A percentile compares a stretch with the other conserved stretches of the same genome.
Conservation (phyloP, 176 grass and related monocot genomes). For the Carex parvula region DNA sequence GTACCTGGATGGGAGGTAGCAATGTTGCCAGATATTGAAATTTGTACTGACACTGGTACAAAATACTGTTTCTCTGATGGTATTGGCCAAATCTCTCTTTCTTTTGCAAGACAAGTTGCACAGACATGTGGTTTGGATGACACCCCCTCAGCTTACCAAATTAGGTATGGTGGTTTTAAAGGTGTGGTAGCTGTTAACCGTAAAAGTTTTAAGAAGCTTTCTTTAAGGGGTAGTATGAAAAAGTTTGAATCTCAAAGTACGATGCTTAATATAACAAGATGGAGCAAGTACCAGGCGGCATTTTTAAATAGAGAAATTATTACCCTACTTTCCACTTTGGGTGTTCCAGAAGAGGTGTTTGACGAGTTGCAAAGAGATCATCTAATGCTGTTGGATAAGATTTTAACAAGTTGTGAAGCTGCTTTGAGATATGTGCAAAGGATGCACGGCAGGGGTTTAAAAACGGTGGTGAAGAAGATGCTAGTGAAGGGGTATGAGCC, state of each 20-base stretch:
- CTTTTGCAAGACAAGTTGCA: conserved; percentile 59
- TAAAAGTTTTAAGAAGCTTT: conserved; percentile 50
- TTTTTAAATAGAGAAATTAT: conserved; percentile 91
- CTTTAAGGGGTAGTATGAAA: conserved; percentile 82
- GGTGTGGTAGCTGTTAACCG: conserved; percentile 73
- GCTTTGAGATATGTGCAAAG: conserved; percentile 66
- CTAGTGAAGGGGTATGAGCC: conserved; percentile 81
- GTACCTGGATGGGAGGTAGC: conserved; percentile 38
- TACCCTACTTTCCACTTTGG: conserved; percentile 79
- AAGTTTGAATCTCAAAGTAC: conserved; percentile 81
- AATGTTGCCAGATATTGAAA: conserved; percentile 81
- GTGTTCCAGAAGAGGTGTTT: conserved; percentile 78
- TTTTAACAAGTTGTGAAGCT: conserved; percentile 60
- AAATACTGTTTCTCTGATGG: conserved; percentile 92
- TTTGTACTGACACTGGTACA: conserved; percentile 49
- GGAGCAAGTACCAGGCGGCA: conserved; percentile 69
- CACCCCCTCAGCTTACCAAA: conserved; percentile 90
- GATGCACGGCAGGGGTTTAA: conserved; percentile 50
- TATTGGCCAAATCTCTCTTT: conserved; percentile 71
- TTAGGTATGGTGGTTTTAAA: conserved; percentile 93
- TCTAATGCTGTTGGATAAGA: conserved; percentile 59
- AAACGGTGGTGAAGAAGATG: conserved; percentile 54
- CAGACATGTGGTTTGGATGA: conserved; percentile 50
- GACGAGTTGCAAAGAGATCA: conserved; percentile 64
- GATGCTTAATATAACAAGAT: conserved; percentile 86